These are phyloP conservation scores for Monosporozyma yasuniensis DNA, from an alignment of 805 yeast genomes.

Conservation along the genomic window DNA sequence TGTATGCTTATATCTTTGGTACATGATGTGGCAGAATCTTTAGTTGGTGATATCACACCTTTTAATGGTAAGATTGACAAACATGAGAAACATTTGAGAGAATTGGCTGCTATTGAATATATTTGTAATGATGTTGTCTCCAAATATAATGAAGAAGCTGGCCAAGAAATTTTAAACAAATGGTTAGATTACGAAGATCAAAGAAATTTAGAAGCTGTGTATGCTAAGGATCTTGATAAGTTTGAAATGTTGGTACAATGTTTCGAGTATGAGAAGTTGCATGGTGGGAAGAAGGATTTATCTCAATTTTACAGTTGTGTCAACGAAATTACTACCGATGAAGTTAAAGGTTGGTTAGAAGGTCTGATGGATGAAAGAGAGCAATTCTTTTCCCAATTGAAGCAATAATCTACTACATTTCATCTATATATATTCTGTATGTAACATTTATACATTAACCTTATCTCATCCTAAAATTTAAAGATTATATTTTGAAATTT, in stretches of 20 bases:
- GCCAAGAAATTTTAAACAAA: conserved; percentile 53
- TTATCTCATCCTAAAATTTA: not conserved
- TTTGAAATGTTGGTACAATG: conserved; percentile 78
- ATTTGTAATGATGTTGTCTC: conserved; percentile 45
- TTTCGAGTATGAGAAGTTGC: conserved; percentile 69
- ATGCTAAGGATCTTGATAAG: conserved; percentile 91
- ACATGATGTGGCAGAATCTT: conserved; percentile 89
- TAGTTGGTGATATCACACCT: conserved; percentile 95
- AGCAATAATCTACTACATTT: not conserved
- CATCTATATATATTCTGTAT: not conserved
- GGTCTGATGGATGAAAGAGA: conserved; percentile 43
- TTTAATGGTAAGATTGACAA: conserved; percentile 55
- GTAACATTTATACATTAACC: not conserved
- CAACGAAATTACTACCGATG: conserved; percentile 55
- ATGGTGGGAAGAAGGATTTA: conserved; percentile 47
- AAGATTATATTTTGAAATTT: not conserved
- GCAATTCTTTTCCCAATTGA: not conserved
- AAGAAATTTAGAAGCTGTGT: conserved; percentile 69
- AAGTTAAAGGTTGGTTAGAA: conserved; percentile 60
- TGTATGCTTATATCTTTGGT: conserved; percentile 81
- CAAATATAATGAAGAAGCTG: conserved; percentile 55
- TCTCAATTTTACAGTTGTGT: conserved; percentile 61
- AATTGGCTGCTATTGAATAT: conserved; percentile 60
- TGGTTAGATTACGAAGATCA: conserved; percentile 92
- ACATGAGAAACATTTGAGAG: conserved; percentile 77